Evolutionary conservation across 176 grass and related monocot species (phyloP).

Genomic region (Calamus simplicifolius): DNA sequence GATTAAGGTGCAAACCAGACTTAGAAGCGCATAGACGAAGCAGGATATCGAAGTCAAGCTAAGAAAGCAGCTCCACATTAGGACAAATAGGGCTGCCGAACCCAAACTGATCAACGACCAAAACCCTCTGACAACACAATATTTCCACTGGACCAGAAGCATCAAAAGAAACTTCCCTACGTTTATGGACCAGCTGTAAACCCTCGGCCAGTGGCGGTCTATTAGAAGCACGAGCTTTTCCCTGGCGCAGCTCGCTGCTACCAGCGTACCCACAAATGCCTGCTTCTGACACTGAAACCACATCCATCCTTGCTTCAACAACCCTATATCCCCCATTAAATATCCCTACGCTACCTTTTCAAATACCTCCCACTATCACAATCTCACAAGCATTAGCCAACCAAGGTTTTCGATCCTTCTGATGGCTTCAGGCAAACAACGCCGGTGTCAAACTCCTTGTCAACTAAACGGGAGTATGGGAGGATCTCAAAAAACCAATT

Average conservation of each 20-base stretch:
- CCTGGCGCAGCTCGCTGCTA: slow-evolving; percentile 29
- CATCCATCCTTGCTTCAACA: slow-evolving; percentile 87
- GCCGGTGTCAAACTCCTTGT: too few species aligned
- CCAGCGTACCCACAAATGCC: slow-evolving; percentile 43
- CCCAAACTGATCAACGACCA: slow-evolving; percentile 56
- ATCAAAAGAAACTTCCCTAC: slow-evolving; percentile 39
- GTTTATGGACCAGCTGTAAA: slow-evolving; percentile 42
- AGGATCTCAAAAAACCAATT: too few species aligned
- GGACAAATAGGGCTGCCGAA: slow-evolving; percentile 64
- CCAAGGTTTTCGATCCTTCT: too few species aligned
- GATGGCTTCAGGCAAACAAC: too few species aligned
- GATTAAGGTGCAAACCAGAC: slow-evolving; percentile 48
- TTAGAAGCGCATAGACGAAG: slow-evolving; percentile 58
- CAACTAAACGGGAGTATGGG: too few species aligned
- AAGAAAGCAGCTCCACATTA: slow-evolving; percentile 88
- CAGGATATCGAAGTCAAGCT: slow-evolving; percentile 57
- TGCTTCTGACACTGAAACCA: slow-evolving; percentile 78
- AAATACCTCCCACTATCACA: too few species aligned
- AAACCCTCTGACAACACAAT: slow-evolving; percentile 43
- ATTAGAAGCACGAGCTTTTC: slow-evolving; percentile 55
- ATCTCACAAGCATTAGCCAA: too few species aligned
- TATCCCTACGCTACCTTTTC: neutral
- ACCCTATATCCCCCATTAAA: slow-evolving; percentile 64
- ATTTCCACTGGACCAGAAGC: slow-evolving; percentile 52
- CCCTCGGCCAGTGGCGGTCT: slow-evolving; percentile 83